These are phyloP conservation scores for Cinnamomum chago DNA, from an alignment of 164 flowering plant species.

Conservation along the genomic window DNA sequence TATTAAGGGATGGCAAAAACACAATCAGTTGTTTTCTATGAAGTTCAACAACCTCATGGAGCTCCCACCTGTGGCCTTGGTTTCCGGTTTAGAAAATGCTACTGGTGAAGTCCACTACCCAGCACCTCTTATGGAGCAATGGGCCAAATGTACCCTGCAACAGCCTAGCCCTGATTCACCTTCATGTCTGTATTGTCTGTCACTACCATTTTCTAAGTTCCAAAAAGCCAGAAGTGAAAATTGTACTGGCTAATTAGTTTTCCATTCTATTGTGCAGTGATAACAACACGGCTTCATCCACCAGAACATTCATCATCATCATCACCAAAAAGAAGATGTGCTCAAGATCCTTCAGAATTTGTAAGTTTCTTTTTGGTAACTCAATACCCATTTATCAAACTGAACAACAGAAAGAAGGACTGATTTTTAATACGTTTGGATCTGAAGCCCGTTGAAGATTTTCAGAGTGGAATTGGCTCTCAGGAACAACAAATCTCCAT, in stretches of 20 bases:
- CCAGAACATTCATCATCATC: slow-evolving; percentile 56
- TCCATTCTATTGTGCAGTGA: slow-evolving; percentile 28
- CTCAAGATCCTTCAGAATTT: slow-evolving; percentile 26
- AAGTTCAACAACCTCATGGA: slow-evolving; percentile 58
- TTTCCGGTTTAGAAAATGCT: slow-evolving; percentile 26
- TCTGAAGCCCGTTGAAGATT: slow-evolving; percentile 56
- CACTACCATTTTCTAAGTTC: background rate
- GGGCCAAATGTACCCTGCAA: slow-evolving; percentile 43
- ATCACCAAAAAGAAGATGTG: slow-evolving; percentile 20
- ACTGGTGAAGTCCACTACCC: slow-evolving; percentile 48
- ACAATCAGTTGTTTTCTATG: slow-evolving; percentile 21
- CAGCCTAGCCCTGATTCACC: slow-evolving; percentile 40
- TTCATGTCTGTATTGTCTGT: slow-evolving; percentile 41
- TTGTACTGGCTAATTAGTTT: background rate
- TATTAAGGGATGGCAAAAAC: slow-evolving; percentile 20
- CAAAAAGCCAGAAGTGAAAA: background rate
- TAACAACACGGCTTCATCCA: slow-evolving; percentile 39
- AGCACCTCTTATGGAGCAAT: slow-evolving; percentile 46
- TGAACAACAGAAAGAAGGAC: background rate
- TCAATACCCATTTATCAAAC: background rate
- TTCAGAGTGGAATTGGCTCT: slow-evolving; percentile 40
- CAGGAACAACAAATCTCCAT: slow-evolving; percentile 32
- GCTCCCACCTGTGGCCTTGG: slow-evolving; percentile 57
- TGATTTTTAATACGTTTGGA: slow-evolving; percentile 2
- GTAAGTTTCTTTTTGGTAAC: slow-evolving; percentile 30